A percentile compares a stretch with the other conserved stretches of the same genome.
These are phyloP conservation scores for Parascedosporium putredinis DNA, from an alignment of 2,329 filamentous ascomycete genomes.

Conservation along the genomic window DNA sequence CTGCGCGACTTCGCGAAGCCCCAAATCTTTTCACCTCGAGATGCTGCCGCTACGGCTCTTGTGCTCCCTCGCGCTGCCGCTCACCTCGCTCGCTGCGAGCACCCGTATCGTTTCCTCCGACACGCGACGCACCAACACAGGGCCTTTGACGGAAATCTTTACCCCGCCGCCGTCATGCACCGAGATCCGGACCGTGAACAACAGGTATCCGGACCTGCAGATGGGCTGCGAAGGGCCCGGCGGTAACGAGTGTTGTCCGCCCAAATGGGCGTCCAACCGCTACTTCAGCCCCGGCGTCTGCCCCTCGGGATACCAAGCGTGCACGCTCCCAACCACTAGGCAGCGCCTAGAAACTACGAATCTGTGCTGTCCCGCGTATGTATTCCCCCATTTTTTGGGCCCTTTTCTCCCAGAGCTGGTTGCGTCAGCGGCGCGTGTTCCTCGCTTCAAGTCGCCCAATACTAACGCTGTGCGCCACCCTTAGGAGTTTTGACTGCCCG, in stretches of 20 bases:
- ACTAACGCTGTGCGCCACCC: not conserved
- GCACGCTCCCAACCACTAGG: not conserved
- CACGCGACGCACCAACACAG: not conserved
- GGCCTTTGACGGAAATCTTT: not conserved
- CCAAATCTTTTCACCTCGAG: too few species aligned
- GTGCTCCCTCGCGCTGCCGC: not conserved
- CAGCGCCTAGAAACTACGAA: not conserved
- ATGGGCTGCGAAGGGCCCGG: not conserved
- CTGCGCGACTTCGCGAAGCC: too few species aligned
- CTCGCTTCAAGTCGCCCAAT: too few species aligned
- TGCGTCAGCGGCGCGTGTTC: too few species aligned
- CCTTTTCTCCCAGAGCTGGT: too few species aligned
- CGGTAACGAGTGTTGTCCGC: not conserved
- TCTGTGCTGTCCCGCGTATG: not conserved
- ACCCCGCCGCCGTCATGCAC: not conserved
- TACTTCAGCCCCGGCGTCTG: constrained; percentile 1
- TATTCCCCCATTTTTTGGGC: not conserved
- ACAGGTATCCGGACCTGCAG: not conserved
- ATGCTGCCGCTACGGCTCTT: not conserved
- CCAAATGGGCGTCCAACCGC: not conserved
- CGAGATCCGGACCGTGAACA: not conserved
- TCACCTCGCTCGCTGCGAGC: not conserved
- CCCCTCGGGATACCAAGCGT: not conserved
- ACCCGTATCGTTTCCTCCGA: not conserved
- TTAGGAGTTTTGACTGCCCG: not conserved